phyloP scores from a whole-genome alignment of 768 basidiomycete genomes.

The Termitomyces titanicus region DNA sequence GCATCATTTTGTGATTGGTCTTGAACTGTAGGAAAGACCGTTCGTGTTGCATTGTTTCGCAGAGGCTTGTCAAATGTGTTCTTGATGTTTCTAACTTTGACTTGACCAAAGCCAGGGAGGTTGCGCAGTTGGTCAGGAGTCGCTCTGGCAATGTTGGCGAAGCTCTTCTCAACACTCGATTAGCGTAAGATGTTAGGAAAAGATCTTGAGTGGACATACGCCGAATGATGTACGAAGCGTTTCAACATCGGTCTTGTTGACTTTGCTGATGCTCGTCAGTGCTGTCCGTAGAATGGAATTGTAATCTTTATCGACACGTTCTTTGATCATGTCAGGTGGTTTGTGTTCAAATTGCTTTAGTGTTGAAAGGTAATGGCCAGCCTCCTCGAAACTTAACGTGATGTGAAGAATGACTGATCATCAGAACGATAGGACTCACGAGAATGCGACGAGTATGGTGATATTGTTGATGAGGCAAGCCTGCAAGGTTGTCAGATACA shows the following conservation, averaged over 20 bases:
- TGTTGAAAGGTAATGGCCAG: conserved; percentile 83
- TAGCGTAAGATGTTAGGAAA: not conserved
- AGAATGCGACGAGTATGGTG: conserved; percentile 91
- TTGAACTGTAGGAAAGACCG: conserved; percentile 27
- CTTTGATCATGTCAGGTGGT: conserved; percentile 91
- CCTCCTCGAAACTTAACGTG: conserved; percentile 73
- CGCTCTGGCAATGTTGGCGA: conserved; percentile 75
- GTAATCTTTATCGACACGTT: conserved; percentile 89
- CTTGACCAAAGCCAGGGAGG: conserved; percentile 90
- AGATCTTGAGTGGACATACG: conserved; percentile 43
- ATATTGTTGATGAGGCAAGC: conserved; percentile 89
- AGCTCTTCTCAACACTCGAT: conserved; percentile 52
- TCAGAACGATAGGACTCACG: conserved; percentile 41
- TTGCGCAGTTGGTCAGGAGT: conserved; percentile 71
- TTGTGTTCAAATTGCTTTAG: conserved; percentile 95
- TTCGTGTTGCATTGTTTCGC: conserved; percentile 58
- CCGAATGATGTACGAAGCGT: conserved; percentile 91
- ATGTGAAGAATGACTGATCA: conserved; percentile 3
- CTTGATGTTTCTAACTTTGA: conserved; percentile 87
- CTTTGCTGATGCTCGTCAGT: conserved; percentile 85
- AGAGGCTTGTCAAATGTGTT: conserved; percentile 92
- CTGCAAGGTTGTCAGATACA: conserved; percentile 27
- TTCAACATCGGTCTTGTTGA: conserved; percentile 97
- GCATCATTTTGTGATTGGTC: conserved; percentile 23
- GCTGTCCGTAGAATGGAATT: conserved; percentile 74